Percentiles rank a stretch among this genome's conserved stretches.
These are phyloP conservation scores for Aspergillus floridensis DNA, from an alignment of 2,329 filamentous ascomycete genomes.

Conservation along the genomic window DNA sequence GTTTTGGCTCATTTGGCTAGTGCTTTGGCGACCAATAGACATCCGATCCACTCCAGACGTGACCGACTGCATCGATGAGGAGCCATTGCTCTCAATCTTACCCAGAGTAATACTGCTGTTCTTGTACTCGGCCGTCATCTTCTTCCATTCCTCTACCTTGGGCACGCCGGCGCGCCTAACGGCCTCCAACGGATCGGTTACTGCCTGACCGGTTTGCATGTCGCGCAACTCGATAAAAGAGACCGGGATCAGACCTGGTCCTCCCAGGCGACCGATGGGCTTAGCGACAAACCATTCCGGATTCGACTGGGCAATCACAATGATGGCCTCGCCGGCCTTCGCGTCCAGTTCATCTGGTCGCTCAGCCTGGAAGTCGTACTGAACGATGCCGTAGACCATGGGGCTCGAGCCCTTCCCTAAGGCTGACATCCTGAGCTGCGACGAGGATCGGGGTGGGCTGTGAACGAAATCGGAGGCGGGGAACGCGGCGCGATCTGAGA, in stretches of 20 bases:
- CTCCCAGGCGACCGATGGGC: conserved; percentile 94
- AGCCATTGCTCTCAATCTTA: conserved; percentile 64
- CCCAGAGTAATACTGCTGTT: conserved; percentile 97
- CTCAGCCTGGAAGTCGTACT: conserved; percentile 95
- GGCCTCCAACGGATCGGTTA: conserved; percentile 77
- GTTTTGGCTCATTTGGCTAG: conserved; percentile 51
- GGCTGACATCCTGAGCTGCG: conserved; percentile 43
- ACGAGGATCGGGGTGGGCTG: conserved; percentile 20
- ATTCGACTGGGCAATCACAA: conserved; percentile 97
- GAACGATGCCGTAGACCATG: conserved; percentile 94
- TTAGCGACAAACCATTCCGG: conserved; percentile 99
- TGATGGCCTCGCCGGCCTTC: conserved; percentile 92
- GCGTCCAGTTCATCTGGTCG: conserved; percentile 94
- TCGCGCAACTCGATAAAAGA: conserved; percentile 96
- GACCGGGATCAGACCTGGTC: conserved; percentile 91
- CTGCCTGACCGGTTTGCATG: conserved; percentile 81
- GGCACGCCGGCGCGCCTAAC: conserved; percentile 87
- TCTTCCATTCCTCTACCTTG: conserved; percentile 98
- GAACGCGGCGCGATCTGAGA: conserved; percentile 58
- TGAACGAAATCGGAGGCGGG: conserved; percentile 28
- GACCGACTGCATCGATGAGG: conserved; percentile 52
- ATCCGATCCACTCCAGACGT: conserved; percentile 73
- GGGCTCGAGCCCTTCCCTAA: conserved; percentile 62
- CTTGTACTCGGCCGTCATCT: conserved; percentile 98
- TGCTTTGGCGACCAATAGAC: conserved; percentile 64